phyloP scores from a whole-genome alignment of 345 rosid species.

The Salix koriyanagi region DNA sequence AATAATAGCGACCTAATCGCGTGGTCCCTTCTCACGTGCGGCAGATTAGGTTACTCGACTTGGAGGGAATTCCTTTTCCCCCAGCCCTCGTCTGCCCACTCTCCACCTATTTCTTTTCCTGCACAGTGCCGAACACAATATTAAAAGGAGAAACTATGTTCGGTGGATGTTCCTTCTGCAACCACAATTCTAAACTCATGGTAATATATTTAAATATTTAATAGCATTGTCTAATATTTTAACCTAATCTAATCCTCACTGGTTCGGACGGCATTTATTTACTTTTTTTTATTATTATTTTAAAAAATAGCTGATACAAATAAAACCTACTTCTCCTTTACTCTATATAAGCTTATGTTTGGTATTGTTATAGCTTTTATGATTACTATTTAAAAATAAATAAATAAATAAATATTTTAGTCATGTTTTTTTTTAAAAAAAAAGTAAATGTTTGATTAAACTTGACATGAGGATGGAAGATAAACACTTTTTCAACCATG shows the following conservation, averaged over 20 bases:
- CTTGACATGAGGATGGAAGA: fast-evolving
- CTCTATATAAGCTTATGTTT: too few relatives aligned
- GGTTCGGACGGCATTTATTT: too few relatives aligned
- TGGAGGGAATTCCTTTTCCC: slow-evolving; percentile 1
- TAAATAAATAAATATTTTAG: too few relatives aligned
- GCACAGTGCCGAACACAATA: too few relatives aligned
- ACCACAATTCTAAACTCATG: slow-evolving; percentile 10
- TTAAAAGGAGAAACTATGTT: background rate
- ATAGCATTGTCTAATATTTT: background rate
- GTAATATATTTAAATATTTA: background rate
- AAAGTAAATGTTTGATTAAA: too few relatives aligned
- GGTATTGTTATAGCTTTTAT: too few relatives aligned
- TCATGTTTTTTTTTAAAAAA: too few relatives aligned
- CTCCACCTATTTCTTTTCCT: background rate
- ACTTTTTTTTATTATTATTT: too few relatives aligned
- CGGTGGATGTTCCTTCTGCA: background rate
- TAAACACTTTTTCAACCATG: fast-evolving
- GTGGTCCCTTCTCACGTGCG: slow-evolving; percentile 37
- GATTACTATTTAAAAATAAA: too few relatives aligned
- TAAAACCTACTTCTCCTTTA: too few relatives aligned
- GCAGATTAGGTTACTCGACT: slow-evolving; percentile 1
- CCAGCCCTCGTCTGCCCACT: background rate
- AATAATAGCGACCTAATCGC: background rate
- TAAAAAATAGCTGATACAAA: too few relatives aligned
- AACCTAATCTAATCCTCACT: background rate